phyloP scores from a whole-genome alignment of 768 basidiomycete species.

The Serpula lacrymans region DNA sequence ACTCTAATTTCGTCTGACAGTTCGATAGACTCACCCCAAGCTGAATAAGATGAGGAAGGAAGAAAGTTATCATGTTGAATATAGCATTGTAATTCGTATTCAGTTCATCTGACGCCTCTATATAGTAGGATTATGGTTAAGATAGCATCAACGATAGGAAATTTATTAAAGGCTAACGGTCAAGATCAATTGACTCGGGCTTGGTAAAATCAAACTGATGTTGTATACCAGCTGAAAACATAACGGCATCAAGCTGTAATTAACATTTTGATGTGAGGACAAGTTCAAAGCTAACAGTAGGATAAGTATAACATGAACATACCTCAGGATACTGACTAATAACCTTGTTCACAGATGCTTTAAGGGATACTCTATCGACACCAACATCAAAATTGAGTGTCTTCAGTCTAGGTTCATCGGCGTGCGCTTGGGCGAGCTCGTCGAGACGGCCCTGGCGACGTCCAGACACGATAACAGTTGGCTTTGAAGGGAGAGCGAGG shows the following conservation, averaged over 20 bases:
- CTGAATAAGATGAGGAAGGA: constrained; percentile 54
- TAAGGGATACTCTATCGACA: constrained; percentile 34
- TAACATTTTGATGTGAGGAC: background rate
- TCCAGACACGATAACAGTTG: constrained; percentile 49
- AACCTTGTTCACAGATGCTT: constrained; percentile 38
- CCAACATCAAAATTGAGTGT: constrained; percentile 44
- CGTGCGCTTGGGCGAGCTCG: constrained; percentile 33
- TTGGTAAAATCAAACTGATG: constrained; percentile 44
- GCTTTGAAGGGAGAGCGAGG: constrained; percentile 42
- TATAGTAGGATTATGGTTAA: constrained; percentile 6
- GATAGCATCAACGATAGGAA: background rate
- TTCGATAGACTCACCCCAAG: constrained; percentile 47
- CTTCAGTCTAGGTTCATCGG: constrained; percentile 32
- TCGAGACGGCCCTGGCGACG: constrained; percentile 52
- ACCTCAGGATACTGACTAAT: constrained; percentile 49
- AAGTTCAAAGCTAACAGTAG: background rate
- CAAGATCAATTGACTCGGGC: constrained; percentile 38
- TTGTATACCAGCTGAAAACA: constrained; percentile 54
- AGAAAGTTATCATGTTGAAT: constrained; percentile 43
- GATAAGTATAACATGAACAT: constrained; percentile 9
- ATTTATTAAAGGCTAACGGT: constrained; percentile 36
- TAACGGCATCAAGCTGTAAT: constrained; percentile 50
- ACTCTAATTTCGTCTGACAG: too few relatives aligned
- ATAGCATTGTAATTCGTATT: constrained; percentile 53
- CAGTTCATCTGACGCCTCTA: constrained; percentile 45